Percentiles rank a stretch among this genome's conserved stretches.
Evolutionary conservation across 139 green algal genomes (phyloP).

Genomic region (Chlorella sp.): DNA sequence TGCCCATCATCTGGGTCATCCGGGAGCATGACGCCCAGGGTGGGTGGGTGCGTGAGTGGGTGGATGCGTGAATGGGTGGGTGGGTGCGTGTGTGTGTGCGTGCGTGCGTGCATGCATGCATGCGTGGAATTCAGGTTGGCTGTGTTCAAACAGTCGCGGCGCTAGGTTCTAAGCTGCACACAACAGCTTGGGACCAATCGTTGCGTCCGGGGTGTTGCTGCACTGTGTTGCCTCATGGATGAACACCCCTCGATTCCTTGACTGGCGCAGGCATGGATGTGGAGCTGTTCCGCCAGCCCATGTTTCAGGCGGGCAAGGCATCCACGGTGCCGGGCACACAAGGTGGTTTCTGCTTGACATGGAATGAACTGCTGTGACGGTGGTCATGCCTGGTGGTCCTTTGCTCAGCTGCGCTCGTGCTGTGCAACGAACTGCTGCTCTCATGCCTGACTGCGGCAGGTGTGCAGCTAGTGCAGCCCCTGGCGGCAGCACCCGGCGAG

Average conservation of each 20-base stretch:
- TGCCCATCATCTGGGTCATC: constrained; percentile 60
- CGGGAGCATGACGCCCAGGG: constrained; percentile 55
- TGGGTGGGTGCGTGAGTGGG: too few species aligned
- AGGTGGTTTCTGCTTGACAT: constrained; percentile 3
- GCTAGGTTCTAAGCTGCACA: too few species aligned
- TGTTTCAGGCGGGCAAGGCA: constrained; percentile 18
- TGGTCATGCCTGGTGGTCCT: not conserved
- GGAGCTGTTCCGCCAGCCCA: constrained; percentile 40
- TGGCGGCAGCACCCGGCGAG: constrained; percentile 49
- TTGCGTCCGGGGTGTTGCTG: not conserved
- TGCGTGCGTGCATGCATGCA: too few species aligned
- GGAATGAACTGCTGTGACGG: not conserved
- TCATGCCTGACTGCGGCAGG: not conserved
- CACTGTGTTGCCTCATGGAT: too few species aligned
- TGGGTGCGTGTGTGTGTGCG: too few species aligned
- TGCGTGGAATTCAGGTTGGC: too few species aligned
- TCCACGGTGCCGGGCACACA: constrained; percentile 14
- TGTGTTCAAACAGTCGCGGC: too few species aligned
- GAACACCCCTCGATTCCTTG: not conserved
- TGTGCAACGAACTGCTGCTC: not conserved
- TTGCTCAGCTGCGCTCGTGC: not conserved
- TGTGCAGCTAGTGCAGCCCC: constrained; percentile 49
- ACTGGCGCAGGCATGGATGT: constrained; percentile 57
- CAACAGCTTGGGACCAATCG: too few species aligned
- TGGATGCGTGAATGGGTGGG: too few species aligned